phyloP scores from a whole-genome alignment of 352 stramenopile species.

The Elongisporangium undulatum region DNA sequence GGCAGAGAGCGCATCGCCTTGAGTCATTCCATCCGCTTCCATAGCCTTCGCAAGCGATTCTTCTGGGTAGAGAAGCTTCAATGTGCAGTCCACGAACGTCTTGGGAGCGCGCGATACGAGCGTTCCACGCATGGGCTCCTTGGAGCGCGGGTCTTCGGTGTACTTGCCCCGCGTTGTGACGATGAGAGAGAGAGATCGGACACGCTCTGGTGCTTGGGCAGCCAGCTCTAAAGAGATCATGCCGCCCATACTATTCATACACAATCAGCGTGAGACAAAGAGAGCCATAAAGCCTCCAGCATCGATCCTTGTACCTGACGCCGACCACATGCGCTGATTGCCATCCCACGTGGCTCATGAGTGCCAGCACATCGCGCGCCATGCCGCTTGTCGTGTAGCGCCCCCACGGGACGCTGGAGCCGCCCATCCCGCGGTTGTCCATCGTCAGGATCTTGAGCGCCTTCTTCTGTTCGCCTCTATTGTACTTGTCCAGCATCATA shows the following conservation, averaged over 20 bases:
- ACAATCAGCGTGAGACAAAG: neutral
- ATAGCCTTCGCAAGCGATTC: conserved; percentile 16
- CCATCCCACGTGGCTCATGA: conserved; percentile 33
- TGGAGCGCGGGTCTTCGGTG: conserved; percentile 22
- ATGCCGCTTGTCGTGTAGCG: conserved; percentile 35
- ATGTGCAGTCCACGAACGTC: conserved; percentile 33
- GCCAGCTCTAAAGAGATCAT: conserved; percentile 71
- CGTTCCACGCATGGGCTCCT: conserved; percentile 27
- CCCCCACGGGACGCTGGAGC: conserved; percentile 20
- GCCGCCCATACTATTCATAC: conserved; percentile 43
- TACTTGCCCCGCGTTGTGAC: conserved; percentile 56
- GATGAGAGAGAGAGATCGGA: conserved; percentile 55
- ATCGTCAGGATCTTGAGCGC: conserved; percentile 29
- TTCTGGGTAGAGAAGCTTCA: conserved; percentile 56
- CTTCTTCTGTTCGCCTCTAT: conserved; percentile 2
- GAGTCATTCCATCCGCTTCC: neutral
- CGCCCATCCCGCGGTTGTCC: conserved; percentile 35
- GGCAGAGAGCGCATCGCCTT: neutral
- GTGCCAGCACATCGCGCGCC: conserved; percentile 25
- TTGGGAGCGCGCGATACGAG: conserved; percentile 26
- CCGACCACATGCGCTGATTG: conserved; percentile 31
- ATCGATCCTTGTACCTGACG: conserved; percentile 10
- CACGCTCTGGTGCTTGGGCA: conserved; percentile 27
- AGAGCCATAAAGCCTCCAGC: neutral
- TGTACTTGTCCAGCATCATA: conserved; percentile 13